Percentiles rank a stretch among this genome's conserved stretches.
Conservation (phyloP, 2,329 filamentous ascomycete species). For the Huntiella moniliformis region DNA sequence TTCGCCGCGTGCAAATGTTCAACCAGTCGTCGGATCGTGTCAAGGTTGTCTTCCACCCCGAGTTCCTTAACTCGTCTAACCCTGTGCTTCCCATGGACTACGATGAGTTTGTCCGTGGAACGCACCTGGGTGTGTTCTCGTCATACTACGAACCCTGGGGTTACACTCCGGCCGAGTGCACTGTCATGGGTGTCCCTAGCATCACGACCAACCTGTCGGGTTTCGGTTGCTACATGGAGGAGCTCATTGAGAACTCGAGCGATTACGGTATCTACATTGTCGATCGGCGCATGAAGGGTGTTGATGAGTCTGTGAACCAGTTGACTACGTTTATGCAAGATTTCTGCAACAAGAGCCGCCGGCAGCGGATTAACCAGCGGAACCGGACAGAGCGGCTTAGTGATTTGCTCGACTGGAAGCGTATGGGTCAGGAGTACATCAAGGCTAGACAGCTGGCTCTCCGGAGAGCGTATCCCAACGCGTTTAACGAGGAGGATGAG, state of each 20-base stretch:
- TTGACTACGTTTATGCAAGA: conserved; percentile 72
- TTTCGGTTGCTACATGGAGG: conserved; percentile 99
- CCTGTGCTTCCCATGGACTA: conserved; percentile 92
- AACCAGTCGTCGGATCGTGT: conserved; percentile 90
- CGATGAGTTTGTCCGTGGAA: conserved; percentile 94
- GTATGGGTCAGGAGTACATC: conserved; percentile 98
- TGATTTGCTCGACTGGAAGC: conserved; percentile 94
- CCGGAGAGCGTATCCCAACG: conserved; percentile 73
- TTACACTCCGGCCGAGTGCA: conserved; percentile 95
- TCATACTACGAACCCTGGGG: conserved; percentile 99
- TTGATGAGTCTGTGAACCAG: conserved; percentile 95
- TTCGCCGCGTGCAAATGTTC: conserved; percentile 89
- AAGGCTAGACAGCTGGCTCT: conserved; percentile 89
- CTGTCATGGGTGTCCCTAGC: conserved; percentile 95
- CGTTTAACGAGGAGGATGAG: conserved; percentile 67
- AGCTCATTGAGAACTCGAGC: conserved; percentile 90
- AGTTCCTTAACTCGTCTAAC: conserved; percentile 91
- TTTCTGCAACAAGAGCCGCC: conserved; percentile 78
- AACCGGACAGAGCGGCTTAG: conserved; percentile 91
- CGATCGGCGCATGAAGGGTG: conserved; percentile 81
- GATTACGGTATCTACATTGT: conserved; percentile 99
- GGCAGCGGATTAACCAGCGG: conserved; percentile 95
- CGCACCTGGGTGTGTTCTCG: conserved; percentile 84
- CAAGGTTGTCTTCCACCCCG: conserved; percentile 95
- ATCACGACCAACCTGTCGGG: conserved; percentile 96